phyloP scores from a whole-genome alignment of 2,329 filamentous ascomycete species.

The Fusarium chlamydosporum region DNA sequence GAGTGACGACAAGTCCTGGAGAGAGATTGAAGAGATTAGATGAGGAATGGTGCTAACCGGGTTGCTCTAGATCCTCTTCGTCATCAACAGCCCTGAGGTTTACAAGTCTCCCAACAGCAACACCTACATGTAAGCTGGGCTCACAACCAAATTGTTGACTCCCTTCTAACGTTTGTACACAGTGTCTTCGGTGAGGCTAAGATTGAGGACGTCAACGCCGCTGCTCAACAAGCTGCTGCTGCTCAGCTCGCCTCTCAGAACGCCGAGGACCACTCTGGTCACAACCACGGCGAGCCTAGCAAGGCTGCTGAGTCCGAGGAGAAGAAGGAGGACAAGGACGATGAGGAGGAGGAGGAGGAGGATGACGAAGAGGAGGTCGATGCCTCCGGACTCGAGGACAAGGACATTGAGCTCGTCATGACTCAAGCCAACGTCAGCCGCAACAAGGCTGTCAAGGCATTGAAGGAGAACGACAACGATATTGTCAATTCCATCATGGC shows the following conservation, averaged over 20 bases:
- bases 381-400: slow-evolving; percentile 93
- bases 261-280: slow-evolving; percentile 75
- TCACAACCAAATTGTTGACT: background rate
- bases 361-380: slow-evolving; percentile 97
- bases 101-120: slow-evolving; percentile 99
- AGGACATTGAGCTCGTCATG: slow-evolving; percentile 99
- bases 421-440: slow-evolving; percentile 95
- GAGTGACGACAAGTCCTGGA: slow-evolving; percentile 64
- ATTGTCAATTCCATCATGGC: slow-evolving; percentile 99
- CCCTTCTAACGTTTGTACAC: slow-evolving; percentile 26
- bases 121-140: slow-evolving; percentile 91
- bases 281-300: slow-evolving; percentile 78
- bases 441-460: slow-evolving; percentile 98
- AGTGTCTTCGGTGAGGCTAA: slow-evolving; percentile 99
- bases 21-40: slow-evolving; percentile 18
- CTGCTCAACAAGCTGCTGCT: slow-evolving; percentile 94
- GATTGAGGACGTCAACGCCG: slow-evolving; percentile 99
- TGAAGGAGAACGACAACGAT: slow-evolving; percentile 99
- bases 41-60: slow-evolving; percentile 45
- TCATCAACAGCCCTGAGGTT: slow-evolving; percentile 99
- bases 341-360: slow-evolving; percentile 87
- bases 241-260: slow-evolving; percentile 88
- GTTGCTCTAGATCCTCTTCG: slow-evolving; percentile 87
- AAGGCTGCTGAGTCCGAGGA: slow-evolving; percentile 73
- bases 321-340: slow-evolving; percentile 82